Base-by-base conservation (phyloP, 2,329 filamentous ascomycete species). In the Claviceps purpurea region DNA sequence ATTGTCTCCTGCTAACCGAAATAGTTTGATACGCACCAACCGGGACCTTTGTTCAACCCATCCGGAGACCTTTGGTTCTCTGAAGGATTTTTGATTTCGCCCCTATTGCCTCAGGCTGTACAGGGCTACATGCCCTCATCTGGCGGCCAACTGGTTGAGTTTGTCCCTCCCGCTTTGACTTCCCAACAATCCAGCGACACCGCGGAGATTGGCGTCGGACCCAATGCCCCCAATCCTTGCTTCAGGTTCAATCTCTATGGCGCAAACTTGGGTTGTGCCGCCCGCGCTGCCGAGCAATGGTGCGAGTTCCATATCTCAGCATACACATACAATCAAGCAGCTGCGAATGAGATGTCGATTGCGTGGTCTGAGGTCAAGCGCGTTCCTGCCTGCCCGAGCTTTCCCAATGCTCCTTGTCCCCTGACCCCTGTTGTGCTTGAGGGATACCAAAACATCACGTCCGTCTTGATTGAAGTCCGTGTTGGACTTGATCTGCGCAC, bases 261-360 rank as follows among this genome's bases (percentile, higher is more conserved):
- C n/a, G 64, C 64, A n/a, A 65, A 58, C 34, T 56, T 71, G 22
- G 69, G 69, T 47, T 71, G 69, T 47, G 68, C 66, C 50, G 66
- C 68, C 11, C 50, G 60, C 16, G 63, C 60, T 10, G 57, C 57
- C 13, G 66, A 69, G 51, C 58, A 67, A 49, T 69, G 65, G 62
- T 71, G 69, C 41, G 65, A 70, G 49, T 70, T 71, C 54, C 67
- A 68, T 41, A 60, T 71, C 34, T 69, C 69, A n/a, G 69, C 68
- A 7, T 71, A 70, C 54, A 62, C 63, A 10, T 70, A 64, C 58
- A 64, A 69, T 45, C 58, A 62, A 18, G 59, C 57, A 11, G 56
- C 60, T 5, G 58, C 59, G 2, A 62, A 58, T 37, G 69, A 70
- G 56, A 59, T 65, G 53, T 65, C 70, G 5, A 64, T 67, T 46